A percentile compares a stretch with the other conserved stretches of the same genome.
Conservation (phyloP, 768 basidiomycete genomes). For the Cantharellus anzutake region DNA sequence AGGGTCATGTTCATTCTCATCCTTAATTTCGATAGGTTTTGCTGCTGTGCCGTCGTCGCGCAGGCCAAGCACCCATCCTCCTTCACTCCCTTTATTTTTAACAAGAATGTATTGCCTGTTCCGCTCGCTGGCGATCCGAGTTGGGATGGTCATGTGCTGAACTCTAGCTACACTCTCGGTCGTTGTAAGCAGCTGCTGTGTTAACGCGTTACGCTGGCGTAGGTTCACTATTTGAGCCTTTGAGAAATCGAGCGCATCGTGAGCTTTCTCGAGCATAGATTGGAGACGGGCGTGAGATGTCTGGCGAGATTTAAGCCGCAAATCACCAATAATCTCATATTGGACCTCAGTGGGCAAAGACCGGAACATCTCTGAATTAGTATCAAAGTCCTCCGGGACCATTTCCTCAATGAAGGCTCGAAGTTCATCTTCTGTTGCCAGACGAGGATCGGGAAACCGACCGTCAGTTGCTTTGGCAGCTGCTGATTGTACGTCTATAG, state of each 20-base stretch:
- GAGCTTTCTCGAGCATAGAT: conserved; percentile 64
- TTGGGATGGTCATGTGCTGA: conserved; percentile 62
- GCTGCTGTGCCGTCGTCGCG: conserved; percentile 66
- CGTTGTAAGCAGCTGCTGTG: conserved; percentile 80
- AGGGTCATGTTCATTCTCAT: conserved; percentile 15
- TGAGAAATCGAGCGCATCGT: conserved; percentile 85
- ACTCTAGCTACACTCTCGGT: conserved; percentile 87
- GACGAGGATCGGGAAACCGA: conserved; percentile 60
- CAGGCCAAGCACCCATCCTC: conserved; percentile 91
- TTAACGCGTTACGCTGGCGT: conserved; percentile 71
- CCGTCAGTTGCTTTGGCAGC: conserved; percentile 43
- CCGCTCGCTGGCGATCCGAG: conserved; percentile 86
- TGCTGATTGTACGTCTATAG: conserved; percentile 46
- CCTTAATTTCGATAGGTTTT: conserved; percentile 60
- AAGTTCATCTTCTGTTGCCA: conserved; percentile 93
- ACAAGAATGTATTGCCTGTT: conserved; percentile 90
- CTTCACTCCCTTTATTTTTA: conserved; percentile 71
- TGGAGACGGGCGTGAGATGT: conserved; percentile 83
- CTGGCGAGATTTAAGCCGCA: conserved; percentile 85
- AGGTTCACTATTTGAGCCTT: conserved; percentile 89
- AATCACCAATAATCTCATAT: conserved; percentile 94
- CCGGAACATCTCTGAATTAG: conserved; percentile 73
- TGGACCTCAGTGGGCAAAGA: conserved; percentile 91
- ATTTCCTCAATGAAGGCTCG: conserved; percentile 88
- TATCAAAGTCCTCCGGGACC: conserved; percentile 88